These are phyloP conservation scores for Bipolaris oryzae DNA, from an alignment of 2,329 filamentous ascomycete species.

Conservation along the genomic window DNA sequence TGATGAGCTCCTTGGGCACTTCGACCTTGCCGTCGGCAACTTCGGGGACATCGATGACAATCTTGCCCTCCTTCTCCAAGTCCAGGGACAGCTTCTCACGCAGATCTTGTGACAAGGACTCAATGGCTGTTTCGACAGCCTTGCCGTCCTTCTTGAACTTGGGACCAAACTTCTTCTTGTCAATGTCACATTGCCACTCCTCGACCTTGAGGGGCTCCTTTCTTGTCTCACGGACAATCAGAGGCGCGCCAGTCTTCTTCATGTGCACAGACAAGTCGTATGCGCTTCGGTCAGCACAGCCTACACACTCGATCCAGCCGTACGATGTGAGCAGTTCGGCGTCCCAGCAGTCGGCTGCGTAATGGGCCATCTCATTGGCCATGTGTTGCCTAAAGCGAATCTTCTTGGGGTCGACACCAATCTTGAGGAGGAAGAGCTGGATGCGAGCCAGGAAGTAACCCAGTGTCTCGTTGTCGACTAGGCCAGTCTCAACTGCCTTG, in stretches of 20 bases:
- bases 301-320: constrained; percentile 98
- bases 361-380: constrained; percentile 89
- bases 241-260: constrained; percentile 86
- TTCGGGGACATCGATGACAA: constrained; percentile 74
- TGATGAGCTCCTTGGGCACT: constrained; percentile 77
- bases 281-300: constrained; percentile 92
- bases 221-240: constrained; percentile 82
- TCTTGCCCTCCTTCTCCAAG: constrained; percentile 74
- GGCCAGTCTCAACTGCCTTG: constrained; percentile 78
- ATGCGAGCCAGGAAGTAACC: constrained; percentile 97
- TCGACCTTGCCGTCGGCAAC: constrained; percentile 75
- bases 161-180: constrained; percentile 96
- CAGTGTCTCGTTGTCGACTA: constrained; percentile 96
- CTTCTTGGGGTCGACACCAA: constrained; percentile 86
- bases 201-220: constrained; percentile 79
- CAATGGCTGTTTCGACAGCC: constrained; percentile 78
- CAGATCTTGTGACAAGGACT: constrained; percentile 77
- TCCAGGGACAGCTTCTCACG: constrained; percentile 79
- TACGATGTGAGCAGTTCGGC: constrained; percentile 89
- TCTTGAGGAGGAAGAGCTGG: constrained; percentile 83
- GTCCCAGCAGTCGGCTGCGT: constrained; percentile 97
- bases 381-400: constrained; percentile 98
- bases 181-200: constrained; percentile 84
- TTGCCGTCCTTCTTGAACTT: constrained; percentile 91
- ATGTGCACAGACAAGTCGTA: constrained; percentile 93